Conservation (phyloP, 2,329 filamentous ascomycete genomes). For the Lasiodiplodia sp. region DNA sequence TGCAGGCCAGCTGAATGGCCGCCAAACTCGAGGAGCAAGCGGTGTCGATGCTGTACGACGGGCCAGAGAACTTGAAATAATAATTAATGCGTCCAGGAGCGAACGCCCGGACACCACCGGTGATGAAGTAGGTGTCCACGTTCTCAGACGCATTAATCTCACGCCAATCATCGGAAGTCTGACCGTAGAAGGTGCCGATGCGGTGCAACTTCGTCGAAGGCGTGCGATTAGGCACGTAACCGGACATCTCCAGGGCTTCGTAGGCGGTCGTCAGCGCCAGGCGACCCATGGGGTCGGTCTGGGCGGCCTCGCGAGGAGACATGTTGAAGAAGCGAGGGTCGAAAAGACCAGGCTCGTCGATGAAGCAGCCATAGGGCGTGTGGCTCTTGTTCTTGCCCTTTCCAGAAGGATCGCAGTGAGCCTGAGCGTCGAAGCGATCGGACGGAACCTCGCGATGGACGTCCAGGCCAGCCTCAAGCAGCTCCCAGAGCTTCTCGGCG, state of each 20-base stretch:
- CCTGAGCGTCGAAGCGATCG: constrained; percentile 76
- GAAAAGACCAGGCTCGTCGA: constrained; percentile 78
- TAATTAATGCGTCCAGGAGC: constrained; percentile 74
- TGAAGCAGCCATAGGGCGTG: constrained; percentile 78
- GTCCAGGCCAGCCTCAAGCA: constrained; percentile 76
- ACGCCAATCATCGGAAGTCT: constrained; percentile 78
- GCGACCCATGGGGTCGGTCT: constrained; percentile 83
- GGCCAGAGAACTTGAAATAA: constrained; percentile 78
- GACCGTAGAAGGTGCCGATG: constrained; percentile 77
- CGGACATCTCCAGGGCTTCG: constrained; percentile 82
- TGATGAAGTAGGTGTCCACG: constrained; percentile 73
- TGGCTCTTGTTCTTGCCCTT: constrained; percentile 79
- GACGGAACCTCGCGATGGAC: constrained; percentile 72
- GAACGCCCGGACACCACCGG: constrained; percentile 68
- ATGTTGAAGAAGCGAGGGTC: constrained; percentile 89
- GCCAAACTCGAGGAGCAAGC: constrained; percentile 78
- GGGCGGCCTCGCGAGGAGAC: constrained; percentile 79
- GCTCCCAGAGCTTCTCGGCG: constrained; percentile 76
- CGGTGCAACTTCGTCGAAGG: constrained; percentile 69
- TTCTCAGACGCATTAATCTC: constrained; percentile 77
- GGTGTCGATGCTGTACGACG: constrained; percentile 77
- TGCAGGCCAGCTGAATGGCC: constrained; percentile 75
- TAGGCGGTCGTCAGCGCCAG: constrained; percentile 79
- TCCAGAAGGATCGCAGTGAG: constrained; percentile 74
- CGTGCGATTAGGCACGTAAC: constrained; percentile 76